Conservation (phyloP, 257 asterid genomes). For the Solanum sitiens region DNA sequence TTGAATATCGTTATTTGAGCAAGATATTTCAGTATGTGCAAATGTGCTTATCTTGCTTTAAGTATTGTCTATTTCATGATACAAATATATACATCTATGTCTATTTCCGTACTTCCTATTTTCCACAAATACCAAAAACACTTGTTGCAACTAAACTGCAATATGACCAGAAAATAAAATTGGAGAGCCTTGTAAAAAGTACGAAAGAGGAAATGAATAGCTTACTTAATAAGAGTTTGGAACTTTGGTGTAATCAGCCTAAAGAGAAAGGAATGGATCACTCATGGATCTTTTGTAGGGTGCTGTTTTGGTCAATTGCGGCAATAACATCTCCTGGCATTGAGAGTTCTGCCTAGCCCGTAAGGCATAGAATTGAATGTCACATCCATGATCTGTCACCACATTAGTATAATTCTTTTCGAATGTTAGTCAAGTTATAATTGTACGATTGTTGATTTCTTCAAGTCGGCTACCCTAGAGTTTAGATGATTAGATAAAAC, state of each 20-base stretch:
- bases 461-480: not conserved
- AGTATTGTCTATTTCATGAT: not conserved
- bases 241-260: too few relatives aligned
- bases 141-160: not conserved
- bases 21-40: not conserved
- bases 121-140: not conserved
- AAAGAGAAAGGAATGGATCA: too few relatives aligned
- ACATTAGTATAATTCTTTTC: too few relatives aligned
- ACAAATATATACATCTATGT: not conserved
- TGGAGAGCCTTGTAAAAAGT: not conserved
- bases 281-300: too few relatives aligned
- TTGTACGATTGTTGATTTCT: too few relatives aligned
- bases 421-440: not conserved
- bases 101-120: not conserved
- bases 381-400: too few relatives aligned
- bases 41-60: not conserved
- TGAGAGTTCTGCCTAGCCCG: too few relatives aligned
- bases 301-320: too few relatives aligned
- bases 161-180: not conserved
- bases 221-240: too few relatives aligned
- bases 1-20: not conserved
- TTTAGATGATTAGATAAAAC: not conserved
- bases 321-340: too few relatives aligned
- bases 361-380: too few relatives aligned
- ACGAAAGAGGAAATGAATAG: not conserved